phyloP scores from a whole-genome alignment of 148 eudicot genomes.

The Vaccinium vitisidaea region DNA sequence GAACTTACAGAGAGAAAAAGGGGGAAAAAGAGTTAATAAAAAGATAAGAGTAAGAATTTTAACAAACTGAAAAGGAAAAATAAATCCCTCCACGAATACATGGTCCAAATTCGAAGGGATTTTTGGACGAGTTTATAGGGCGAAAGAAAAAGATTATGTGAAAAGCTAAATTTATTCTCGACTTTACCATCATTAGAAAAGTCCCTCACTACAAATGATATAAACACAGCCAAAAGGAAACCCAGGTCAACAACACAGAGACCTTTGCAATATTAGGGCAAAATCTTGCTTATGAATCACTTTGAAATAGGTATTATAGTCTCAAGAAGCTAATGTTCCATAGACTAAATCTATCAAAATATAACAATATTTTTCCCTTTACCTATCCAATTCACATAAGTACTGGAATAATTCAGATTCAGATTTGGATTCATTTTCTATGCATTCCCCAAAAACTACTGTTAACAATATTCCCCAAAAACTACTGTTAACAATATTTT shows the following conservation, averaged over 20 bases:
- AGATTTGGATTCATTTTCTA: background rate
- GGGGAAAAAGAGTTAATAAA: background rate
- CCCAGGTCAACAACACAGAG: background rate
- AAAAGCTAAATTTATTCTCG: background rate
- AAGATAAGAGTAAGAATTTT: background rate
- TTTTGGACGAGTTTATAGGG: background rate
- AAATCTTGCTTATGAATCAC: background rate
- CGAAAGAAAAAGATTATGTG: background rate
- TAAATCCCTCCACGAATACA: background rate
- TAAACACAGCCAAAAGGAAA: background rate
- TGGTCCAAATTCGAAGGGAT: background rate
- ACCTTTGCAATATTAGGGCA: background rate
- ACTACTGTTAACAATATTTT: background rate
- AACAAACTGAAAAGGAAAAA: background rate
- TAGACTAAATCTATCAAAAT: background rate
- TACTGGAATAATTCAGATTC: background rate
- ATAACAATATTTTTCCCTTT: background rate
- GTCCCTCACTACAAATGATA: background rate
- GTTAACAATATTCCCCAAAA: background rate
- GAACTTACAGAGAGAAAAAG: background rate
- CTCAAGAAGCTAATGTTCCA: background rate
- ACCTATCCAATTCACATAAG: background rate
- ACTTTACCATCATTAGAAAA: background rate
- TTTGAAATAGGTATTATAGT: background rate
- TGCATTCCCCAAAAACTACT: background rate